A percentile compares a stretch with the other conserved stretches of the same genome.
These are phyloP conservation scores for Globisporangium mamillatum DNA, from an alignment of 352 stramenopile species.

Conservation along the genomic window DNA sequence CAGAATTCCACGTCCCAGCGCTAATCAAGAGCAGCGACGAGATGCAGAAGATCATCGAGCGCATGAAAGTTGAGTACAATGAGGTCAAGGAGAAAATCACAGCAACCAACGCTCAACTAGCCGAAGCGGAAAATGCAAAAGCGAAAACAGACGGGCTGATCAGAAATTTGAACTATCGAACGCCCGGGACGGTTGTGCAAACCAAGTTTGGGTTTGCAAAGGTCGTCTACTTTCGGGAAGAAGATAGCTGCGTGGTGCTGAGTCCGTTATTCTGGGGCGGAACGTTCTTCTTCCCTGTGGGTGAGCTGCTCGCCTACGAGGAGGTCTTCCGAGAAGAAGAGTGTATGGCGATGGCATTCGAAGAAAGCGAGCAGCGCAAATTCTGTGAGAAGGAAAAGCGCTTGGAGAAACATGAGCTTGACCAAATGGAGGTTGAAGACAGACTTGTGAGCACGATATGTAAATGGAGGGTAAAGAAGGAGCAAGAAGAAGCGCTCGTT, in stretches of 20 bases:
- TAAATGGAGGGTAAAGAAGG: conserved; percentile 40
- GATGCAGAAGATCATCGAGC: conserved; percentile 48
- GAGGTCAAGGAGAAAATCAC: conserved; percentile 22
- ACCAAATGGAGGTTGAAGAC: conserved; percentile 49
- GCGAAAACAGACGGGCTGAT: conserved; percentile 26
- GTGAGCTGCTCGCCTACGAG: conserved; percentile 45
- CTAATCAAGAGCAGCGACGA: conserved; percentile 56
- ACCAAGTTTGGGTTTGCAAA: conserved; percentile 51
- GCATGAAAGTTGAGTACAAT: conserved; percentile 27
- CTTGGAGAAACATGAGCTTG: conserved; percentile 24
- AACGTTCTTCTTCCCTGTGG: conserved; percentile 47
- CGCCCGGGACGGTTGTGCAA: conserved; percentile 31
- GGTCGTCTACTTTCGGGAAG: conserved; percentile 46
- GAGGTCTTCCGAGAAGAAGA: conserved; percentile 47
- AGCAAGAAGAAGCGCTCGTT: conserved; percentile 31
- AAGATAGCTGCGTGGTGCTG: conserved; percentile 52
- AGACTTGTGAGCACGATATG: conserved; percentile 29
- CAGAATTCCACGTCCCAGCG: conserved; percentile 61
- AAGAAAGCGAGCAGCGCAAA: conserved; percentile 27
- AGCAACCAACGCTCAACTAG: conserved; percentile 19
- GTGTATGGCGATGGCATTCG: conserved; percentile 35
- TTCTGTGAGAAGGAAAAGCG: conserved; percentile 26
- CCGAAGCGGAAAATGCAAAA: conserved; percentile 15
- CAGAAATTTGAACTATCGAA: conserved; percentile 40
- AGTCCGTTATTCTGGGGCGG: conserved; percentile 41